Percentiles rank a stretch among this genome's conserved stretches.
These are phyloP conservation scores for Luvunga scandens DNA, from an alignment of 345 rosid species.

Conservation along the genomic window DNA sequence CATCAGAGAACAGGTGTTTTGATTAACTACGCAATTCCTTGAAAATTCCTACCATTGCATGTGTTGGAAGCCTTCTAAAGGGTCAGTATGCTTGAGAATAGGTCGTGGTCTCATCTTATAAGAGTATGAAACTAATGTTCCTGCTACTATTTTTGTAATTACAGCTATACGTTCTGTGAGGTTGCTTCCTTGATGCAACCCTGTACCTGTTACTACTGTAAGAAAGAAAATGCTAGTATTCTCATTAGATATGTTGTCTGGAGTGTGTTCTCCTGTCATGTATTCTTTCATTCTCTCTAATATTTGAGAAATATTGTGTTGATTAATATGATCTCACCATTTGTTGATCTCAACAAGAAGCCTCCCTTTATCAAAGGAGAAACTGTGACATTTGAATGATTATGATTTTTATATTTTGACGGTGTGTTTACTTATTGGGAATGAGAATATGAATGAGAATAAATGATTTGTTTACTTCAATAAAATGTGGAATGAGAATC, in stretches of 20 bases:
- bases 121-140: background rate
- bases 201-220: background rate
- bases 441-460: no score
- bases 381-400: no score
- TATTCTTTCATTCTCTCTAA: background rate
- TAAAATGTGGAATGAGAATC: no score
- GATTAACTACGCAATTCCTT: conserved; percentile 11
- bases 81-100: conserved; percentile 6
- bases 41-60: background rate
- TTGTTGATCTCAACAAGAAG: no score
- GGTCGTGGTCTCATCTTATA: background rate
- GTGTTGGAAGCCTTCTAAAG: background rate
- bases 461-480: no score
- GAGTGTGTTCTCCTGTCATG: background rate
- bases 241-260: background rate
- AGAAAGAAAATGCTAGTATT: background rate
- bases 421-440: no score
- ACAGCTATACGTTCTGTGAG: background rate
- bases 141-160: background rate
- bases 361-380: no score
- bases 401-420: no score
- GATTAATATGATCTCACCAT: no score
- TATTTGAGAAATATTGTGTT: no score
- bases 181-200: background rate
- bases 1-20: background rate